Percentiles rank a stretch among this genome's conserved stretches.
These are phyloP conservation scores for Phytophthora ramorum DNA, from an alignment of 352 stramenopile genomes.

Conservation along the genomic window DNA sequence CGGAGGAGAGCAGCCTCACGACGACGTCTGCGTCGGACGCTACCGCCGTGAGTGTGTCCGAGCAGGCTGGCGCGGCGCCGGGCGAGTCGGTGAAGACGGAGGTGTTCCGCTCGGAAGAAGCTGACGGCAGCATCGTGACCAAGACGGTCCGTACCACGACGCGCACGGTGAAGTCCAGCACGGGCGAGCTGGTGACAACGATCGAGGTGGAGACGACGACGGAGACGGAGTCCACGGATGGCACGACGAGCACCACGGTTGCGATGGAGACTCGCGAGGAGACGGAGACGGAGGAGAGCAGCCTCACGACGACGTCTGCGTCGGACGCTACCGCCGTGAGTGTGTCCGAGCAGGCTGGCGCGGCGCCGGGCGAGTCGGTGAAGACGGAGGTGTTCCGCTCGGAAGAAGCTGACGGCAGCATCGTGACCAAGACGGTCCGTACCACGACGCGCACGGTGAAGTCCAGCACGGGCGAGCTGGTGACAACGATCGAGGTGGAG, in stretches of 20 bases:
- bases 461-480: not conserved
- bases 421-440: not conserved
- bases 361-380: not conserved
- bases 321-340: not conserved
- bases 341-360: slow-evolving; percentile 1
- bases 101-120: not conserved
- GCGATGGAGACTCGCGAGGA: not conserved
- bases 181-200: not conserved
- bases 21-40: too few species aligned
- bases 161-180: not conserved
- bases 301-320: not conserved
- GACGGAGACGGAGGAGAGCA: not conserved
- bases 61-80: not conserved
- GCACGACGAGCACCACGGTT: not conserved
- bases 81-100: slow-evolving; percentile 10
- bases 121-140: slow-evolving; percentile 8
- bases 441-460: too few species aligned
- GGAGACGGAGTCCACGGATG: not conserved
- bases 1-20: too few species aligned
- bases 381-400: not conserved
- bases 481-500: not conserved
- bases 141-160: slow-evolving; percentile 7
- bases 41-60: not conserved
- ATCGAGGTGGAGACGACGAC: slow-evolving; percentile 2
- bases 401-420: not conserved